Percentiles rank a stretch among this genome's conserved stretches.
Evolutionary conservation across 2,329 filamentous ascomycete species (phyloP).

Genomic region (Graphiopsis chlorocephala): DNA sequence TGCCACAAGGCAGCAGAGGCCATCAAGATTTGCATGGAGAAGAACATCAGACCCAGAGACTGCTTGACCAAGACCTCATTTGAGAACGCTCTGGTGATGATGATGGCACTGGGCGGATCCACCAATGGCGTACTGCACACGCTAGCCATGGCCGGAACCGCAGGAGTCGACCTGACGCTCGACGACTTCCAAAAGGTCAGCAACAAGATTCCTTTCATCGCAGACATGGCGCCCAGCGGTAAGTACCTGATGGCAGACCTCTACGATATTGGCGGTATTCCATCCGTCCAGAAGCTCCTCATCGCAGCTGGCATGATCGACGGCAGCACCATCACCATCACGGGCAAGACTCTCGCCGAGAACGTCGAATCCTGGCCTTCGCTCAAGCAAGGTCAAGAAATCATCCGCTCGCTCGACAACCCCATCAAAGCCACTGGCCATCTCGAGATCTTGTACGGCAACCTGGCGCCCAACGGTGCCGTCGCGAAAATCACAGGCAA

Average conservation of each 20-base stretch:
- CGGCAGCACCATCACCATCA: slow-evolving; percentile 75
- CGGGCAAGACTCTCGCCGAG: slow-evolving; percentile 77
- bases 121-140: slow-evolving; percentile 89
- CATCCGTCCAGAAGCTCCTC: slow-evolving; percentile 80
- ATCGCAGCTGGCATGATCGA: slow-evolving; percentile 74
- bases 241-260: slow-evolving; percentile 86
- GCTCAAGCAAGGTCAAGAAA: slow-evolving; percentile 72
- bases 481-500: slow-evolving; percentile 97
- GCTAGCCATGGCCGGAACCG: slow-evolving; percentile 84
- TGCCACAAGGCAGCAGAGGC: slow-evolving; percentile 77
- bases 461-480: slow-evolving; percentile 81
- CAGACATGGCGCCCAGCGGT: slow-evolving; percentile 79
- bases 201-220: slow-evolving; percentile 80
- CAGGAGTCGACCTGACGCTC: slow-evolving; percentile 71
- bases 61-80: slow-evolving; percentile 77
- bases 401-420: slow-evolving; percentile 77
- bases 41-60: slow-evolving; percentile 76
- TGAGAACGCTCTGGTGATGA: slow-evolving; percentile 84
- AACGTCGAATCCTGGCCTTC: slow-evolving; percentile 76
- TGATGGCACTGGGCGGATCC: slow-evolving; percentile 86
- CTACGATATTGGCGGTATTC: slow-evolving; percentile 80
- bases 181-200: slow-evolving; percentile 81
- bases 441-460: slow-evolving; percentile 82
- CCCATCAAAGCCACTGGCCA: slow-evolving; percentile 87
- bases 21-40: slow-evolving; percentile 76